These are phyloP conservation scores for Cyclotella cryptica DNA, from an alignment of 108 stramenopile species.

Conservation along the genomic window DNA sequence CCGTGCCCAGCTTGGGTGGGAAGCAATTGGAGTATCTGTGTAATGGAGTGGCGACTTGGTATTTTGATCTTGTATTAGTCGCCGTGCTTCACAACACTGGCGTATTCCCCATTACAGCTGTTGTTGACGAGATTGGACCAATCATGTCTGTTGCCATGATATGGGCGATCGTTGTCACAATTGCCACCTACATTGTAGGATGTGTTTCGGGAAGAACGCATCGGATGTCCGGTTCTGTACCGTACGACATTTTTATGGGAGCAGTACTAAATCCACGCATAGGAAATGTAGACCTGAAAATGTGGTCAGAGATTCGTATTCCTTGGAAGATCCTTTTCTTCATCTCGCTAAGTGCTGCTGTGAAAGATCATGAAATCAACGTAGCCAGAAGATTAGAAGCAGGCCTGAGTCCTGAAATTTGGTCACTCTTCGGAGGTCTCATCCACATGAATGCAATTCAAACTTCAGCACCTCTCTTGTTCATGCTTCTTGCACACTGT, in stretches of 20 bases:
- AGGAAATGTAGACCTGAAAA: slow-evolving; percentile 60
- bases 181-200: slow-evolving; percentile 46
- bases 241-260: slow-evolving; percentile 70
- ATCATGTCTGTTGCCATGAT: slow-evolving; percentile 58
- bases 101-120: slow-evolving; percentile 33
- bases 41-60: slow-evolving; percentile 59
- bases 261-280: slow-evolving; percentile 62
- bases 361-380: slow-evolving; percentile 52
- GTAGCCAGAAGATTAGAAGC: slow-evolving; percentile 30
- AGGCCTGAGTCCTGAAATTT: slow-evolving; percentile 33
- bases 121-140: slow-evolving; percentile 55
- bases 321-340: slow-evolving; percentile 64
- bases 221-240: slow-evolving; percentile 47
- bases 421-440: slow-evolving; percentile 44
- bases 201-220: slow-evolving; percentile 32
- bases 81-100: slow-evolving; percentile 44
- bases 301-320: slow-evolving; percentile 65
- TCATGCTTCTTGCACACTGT: slow-evolving; percentile 65
- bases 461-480: slow-evolving; percentile 48
- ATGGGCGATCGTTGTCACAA: slow-evolving; percentile 44
- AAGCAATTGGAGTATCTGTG: slow-evolving; percentile 53
- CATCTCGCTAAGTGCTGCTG: slow-evolving; percentile 54
- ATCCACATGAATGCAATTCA: slow-evolving; percentile 44
- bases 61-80: slow-evolving; percentile 40
- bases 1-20: slow-evolving; percentile 52